Conservation (phyloP, 108 stramenopile species). For the Hondaea fermentalgiana region DNA sequence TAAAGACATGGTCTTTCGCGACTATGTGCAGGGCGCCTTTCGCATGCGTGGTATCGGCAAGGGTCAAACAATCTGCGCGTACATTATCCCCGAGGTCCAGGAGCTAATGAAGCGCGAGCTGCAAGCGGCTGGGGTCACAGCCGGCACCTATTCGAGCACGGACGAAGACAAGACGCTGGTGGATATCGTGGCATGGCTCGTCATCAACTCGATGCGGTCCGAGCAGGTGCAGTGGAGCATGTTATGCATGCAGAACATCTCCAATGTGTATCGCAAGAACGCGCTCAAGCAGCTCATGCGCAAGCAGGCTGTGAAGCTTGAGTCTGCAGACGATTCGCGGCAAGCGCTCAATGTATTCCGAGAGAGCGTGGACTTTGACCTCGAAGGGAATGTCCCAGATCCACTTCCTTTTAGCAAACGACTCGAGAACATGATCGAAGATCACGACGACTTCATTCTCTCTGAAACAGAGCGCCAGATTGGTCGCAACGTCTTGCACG, state of each 20-base stretch:
- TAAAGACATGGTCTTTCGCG: constrained; percentile 29
- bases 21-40: constrained; percentile 28
- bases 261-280: constrained; percentile 26
- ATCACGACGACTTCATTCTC: constrained; percentile 19
- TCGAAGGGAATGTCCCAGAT: constrained; percentile 20
- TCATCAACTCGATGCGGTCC: constrained; percentile 21
- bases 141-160: neutral
- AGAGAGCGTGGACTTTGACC: constrained; percentile 22
- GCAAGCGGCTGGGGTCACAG: neutral
- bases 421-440: neutral
- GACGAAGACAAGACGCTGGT: neutral
- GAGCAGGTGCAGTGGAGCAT: constrained; percentile 26
- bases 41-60: constrained; percentile 26
- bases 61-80: constrained; percentile 16
- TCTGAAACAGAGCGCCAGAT: neutral
- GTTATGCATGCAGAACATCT: constrained; percentile 27
- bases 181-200: constrained; percentile 24
- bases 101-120: constrained; percentile 27
- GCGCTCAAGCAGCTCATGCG: neutral
- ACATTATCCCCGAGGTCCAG: constrained; percentile 22
- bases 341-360: constrained; percentile 17
- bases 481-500: neutral
- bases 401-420: constrained; percentile 18
- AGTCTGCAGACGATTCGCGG: neutral
- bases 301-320: neutral